phyloP scores from a whole-genome alignment of 2,329 filamentous ascomycete genomes.

The Penicillium sp. region DNA sequence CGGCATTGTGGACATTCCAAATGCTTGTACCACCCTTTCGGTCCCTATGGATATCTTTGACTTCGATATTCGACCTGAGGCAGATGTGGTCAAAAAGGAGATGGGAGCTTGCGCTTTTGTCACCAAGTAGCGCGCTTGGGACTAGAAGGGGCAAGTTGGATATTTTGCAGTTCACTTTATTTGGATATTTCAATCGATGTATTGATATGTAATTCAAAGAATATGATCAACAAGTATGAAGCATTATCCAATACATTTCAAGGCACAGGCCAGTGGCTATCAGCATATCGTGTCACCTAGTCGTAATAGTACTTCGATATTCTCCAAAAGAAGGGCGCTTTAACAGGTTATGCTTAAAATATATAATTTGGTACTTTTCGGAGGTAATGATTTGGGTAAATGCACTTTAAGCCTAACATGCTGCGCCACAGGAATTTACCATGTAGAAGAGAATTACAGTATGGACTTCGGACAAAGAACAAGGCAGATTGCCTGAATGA shows the following conservation, averaged over 20 bases:
- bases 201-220: neutral
- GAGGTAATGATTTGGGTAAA: neutral
- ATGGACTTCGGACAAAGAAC: neutral
- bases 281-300: neutral
- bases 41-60: constrained; percentile 93
- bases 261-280: neutral
- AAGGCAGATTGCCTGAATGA: constrained; percentile 11
- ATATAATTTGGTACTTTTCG: neutral
- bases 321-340: neutral
- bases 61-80: constrained; percentile 77
- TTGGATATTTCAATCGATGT: neutral
- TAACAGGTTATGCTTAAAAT: neutral
- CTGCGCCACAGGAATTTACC: neutral
- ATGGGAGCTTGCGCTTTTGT: constrained; percentile 70
- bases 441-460: neutral
- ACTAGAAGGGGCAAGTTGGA: neutral
- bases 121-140: constrained; percentile 27
- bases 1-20: constrained; percentile 86
- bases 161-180: neutral
- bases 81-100: constrained; percentile 60
- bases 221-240: neutral
- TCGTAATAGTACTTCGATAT: neutral
- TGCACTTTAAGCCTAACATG: neutral
- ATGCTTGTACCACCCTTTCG: constrained; percentile 84
- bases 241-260: neutral